phyloP scores from a whole-genome alignment of 805 yeast genomes.

The Ogataea pini region DNA sequence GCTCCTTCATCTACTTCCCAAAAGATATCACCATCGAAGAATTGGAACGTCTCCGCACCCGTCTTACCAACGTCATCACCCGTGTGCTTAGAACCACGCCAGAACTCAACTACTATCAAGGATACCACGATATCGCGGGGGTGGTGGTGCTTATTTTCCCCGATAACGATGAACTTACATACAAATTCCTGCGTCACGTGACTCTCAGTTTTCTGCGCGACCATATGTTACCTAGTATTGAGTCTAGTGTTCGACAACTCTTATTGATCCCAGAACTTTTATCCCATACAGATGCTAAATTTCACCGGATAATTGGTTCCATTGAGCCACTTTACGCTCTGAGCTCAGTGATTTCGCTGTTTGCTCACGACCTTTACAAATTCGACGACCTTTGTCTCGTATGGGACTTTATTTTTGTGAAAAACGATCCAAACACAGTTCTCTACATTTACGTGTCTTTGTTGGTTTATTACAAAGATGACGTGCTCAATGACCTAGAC shows the following conservation, averaged over 20 bases:
- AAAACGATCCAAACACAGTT: conserved; percentile 53
- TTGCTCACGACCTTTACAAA: conserved; percentile 65
- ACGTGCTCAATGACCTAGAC: conserved; percentile 39
- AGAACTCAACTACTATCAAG: conserved; percentile 78
- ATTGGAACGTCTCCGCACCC: conserved; percentile 37
- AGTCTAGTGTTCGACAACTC: conserved; percentile 66
- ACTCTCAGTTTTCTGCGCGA: conserved; percentile 72
- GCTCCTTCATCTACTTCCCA: conserved; percentile 59
- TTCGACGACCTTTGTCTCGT: conserved; percentile 52
- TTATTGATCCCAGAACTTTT: conserved; percentile 65
- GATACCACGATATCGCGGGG: conserved; percentile 85
- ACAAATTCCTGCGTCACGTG: conserved; percentile 51
- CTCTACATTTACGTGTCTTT: conserved; percentile 64
- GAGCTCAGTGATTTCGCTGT: conserved; percentile 75
- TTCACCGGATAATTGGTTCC: conserved; percentile 43
- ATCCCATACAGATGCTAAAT: conserved; percentile 45
- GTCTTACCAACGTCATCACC: conserved; percentile 47
- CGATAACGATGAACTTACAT: conserved; percentile 38
- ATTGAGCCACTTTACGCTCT: conserved; percentile 66
- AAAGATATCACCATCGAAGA: conserved; percentile 21
- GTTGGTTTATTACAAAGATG: conserved; percentile 45
- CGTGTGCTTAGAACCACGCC: conserved; percentile 63
- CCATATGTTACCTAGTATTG: conserved; percentile 74
- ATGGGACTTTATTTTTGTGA: conserved; percentile 69
- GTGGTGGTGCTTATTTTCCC: conserved; percentile 57